These are phyloP conservation scores for Pogostemon cablin DNA, from an alignment of 257 asterid genomes.

Conservation along the genomic window DNA sequence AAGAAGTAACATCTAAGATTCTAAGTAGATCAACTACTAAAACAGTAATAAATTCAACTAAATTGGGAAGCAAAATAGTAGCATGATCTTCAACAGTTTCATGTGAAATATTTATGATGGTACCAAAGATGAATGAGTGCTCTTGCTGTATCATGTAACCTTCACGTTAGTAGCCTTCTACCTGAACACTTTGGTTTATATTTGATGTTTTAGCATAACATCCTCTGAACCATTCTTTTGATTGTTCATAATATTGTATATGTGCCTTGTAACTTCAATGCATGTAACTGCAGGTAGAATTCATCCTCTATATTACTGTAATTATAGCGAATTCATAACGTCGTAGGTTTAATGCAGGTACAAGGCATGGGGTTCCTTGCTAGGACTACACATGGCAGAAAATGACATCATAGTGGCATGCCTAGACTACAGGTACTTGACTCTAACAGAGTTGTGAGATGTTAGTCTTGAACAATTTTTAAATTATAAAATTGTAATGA, in stretches of 20 bases:
- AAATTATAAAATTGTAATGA: neutral
- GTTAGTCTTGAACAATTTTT: constrained; percentile 15
- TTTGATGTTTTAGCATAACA: constrained; percentile 17
- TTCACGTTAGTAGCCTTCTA: neutral
- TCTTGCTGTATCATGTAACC: too few species aligned
- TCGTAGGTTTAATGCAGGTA: constrained; percentile 54
- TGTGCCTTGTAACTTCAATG: neutral
- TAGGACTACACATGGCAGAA: constrained; percentile 89
- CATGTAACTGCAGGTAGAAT: constrained; percentile 12
- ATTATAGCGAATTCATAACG: neutral
- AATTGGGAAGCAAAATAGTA: too few species aligned
- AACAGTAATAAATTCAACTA: too few species aligned
- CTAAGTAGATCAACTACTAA: too few species aligned
- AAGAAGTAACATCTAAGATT: too few species aligned
- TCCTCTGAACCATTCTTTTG: neutral
- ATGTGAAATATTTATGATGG: too few species aligned
- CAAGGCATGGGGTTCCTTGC: constrained; percentile 98
- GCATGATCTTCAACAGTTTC: too few species aligned
- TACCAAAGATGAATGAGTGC: too few species aligned
- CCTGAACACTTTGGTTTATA: neutral
- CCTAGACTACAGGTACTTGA: constrained; percentile 83
- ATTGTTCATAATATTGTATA: constrained; percentile 5
- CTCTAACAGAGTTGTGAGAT: constrained; percentile 22
- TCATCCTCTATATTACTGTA: constrained; percentile 2
- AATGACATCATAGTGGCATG: constrained; percentile 95